Percentiles rank a stretch among this genome's conserved stretches.
These are phyloP conservation scores for Pyrenophora teres DNA, from an alignment of 2,329 filamentous ascomycete genomes.

Conservation along the genomic window DNA sequence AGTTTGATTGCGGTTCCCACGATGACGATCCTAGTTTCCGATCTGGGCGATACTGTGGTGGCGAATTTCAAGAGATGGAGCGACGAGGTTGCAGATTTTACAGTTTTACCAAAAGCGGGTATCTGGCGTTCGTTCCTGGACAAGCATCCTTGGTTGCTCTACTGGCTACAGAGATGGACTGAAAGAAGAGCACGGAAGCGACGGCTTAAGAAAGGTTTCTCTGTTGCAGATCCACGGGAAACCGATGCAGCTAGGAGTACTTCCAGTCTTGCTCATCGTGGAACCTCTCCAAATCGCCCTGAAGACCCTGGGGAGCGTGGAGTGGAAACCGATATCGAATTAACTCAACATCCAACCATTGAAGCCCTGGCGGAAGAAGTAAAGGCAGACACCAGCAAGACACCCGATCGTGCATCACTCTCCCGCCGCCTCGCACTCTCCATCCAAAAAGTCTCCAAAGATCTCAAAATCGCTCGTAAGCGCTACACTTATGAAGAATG, in stretches of 20 bases:
- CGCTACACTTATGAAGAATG: slow-evolving; percentile 83
- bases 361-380: slow-evolving; percentile 17
- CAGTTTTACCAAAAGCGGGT: slow-evolving; percentile 65
- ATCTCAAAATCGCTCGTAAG: slow-evolving; percentile 64
- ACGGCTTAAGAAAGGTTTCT: slow-evolving; percentile 56
- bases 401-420: slow-evolving; percentile 56
- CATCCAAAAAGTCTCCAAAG: slow-evolving; percentile 68
- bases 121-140: slow-evolving; percentile 58
- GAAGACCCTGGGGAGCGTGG: slow-evolving; percentile 3
- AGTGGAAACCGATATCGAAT: slow-evolving; percentile 14
- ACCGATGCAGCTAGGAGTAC: slow-evolving; percentile 21
- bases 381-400: slow-evolving; percentile 6
- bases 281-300: not conserved
- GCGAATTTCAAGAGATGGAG: slow-evolving; percentile 66
- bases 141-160: slow-evolving; percentile 52
- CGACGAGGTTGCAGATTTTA: slow-evolving; percentile 66
- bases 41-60: slow-evolving; percentile 78
- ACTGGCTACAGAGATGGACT: slow-evolving; percentile 39
- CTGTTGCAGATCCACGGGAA: slow-evolving; percentile 44
- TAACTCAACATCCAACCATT: slow-evolving; percentile 13
- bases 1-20: slow-evolving; percentile 82
- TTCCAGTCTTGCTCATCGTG: slow-evolving; percentile 21
- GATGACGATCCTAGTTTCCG: slow-evolving; percentile 72
- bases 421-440: slow-evolving; percentile 67
- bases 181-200: slow-evolving; percentile 43